Conservation (phyloP, 148 eudicot genomes). For the Rheum nobile region DNA sequence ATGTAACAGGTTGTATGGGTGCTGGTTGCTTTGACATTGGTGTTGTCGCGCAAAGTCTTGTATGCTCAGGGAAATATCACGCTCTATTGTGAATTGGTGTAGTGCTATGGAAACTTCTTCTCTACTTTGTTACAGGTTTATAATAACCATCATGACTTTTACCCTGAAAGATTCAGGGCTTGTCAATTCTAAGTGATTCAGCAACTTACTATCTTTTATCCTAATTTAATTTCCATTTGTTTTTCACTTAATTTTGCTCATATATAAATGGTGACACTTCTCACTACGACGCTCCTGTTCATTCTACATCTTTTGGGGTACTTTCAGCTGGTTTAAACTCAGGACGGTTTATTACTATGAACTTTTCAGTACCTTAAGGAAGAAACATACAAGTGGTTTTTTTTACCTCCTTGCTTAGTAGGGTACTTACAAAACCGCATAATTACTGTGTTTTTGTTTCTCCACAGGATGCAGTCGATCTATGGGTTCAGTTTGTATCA, state of each 20-base stretch:
- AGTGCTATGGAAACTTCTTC: slow-evolving; percentile 44
- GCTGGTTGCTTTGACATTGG: slow-evolving; percentile 96
- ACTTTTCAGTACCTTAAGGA: too few relatives aligned
- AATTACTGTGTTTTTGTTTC: too few relatives aligned
- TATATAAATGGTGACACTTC: slow-evolving; percentile 85
- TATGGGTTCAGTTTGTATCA: slow-evolving; percentile 72
- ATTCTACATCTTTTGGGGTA: slow-evolving; percentile 88
- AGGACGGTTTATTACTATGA: slow-evolving; percentile 23
- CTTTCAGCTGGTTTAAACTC: slow-evolving; percentile 85
- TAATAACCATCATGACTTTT: too few relatives aligned
- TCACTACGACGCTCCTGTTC: slow-evolving; percentile 94
- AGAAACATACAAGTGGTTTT: too few relatives aligned
- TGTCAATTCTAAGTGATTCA: too few relatives aligned
- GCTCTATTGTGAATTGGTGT: slow-evolving; percentile 95
- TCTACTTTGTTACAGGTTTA: background rate
- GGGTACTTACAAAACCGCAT: too few relatives aligned
- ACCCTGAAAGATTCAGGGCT: too few relatives aligned
- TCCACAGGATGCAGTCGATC: too few relatives aligned
- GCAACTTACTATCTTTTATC: background rate
- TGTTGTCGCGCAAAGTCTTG: slow-evolving; percentile 80
- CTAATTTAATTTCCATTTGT: background rate
- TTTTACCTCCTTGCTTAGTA: too few relatives aligned
- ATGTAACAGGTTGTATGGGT: slow-evolving; percentile 80
- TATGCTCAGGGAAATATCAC: slow-evolving; percentile 72
- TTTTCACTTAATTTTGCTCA: background rate